Evolutionary conservation across 495 filamentous ascomycete species (phyloP).

Genomic region (Annulohypoxylon stygium): DNA sequence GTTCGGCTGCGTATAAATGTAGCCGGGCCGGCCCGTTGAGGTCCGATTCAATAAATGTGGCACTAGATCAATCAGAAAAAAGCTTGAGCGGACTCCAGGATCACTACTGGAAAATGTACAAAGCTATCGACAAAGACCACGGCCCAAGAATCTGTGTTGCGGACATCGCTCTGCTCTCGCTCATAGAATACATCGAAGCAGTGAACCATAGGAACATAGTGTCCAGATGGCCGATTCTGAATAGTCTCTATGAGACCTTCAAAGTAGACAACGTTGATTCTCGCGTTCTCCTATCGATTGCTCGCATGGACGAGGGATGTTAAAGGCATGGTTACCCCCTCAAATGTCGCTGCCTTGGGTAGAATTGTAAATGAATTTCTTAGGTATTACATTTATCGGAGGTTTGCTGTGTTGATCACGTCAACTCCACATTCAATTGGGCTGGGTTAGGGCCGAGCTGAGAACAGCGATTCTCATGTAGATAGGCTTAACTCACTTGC

Average conservation of each 20-base stretch:
- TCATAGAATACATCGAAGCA: not conserved
- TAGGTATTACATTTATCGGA: not conserved
- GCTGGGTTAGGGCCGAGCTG: not conserved
- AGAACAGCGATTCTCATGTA: not conserved
- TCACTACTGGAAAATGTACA: not conserved
- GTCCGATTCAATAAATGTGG: too few relatives aligned
- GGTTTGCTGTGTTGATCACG: constrained; percentile 7
- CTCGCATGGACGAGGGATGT: not conserved
- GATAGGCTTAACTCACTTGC: not conserved
- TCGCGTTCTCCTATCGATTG: not conserved
- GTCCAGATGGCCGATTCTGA: not conserved
- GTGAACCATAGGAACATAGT: not conserved
- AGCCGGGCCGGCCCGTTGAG: not conserved
- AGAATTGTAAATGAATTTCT: not conserved
- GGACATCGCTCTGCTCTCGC: not conserved
- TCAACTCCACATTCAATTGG: not conserved
- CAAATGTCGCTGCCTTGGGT: too few relatives aligned
- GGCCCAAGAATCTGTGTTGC: too few relatives aligned
- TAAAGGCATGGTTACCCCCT: too few relatives aligned
- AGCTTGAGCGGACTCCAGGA: not conserved
- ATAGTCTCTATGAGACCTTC: not conserved
- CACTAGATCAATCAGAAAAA: not conserved
- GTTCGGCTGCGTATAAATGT: constrained; percentile 28
- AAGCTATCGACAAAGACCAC: too few relatives aligned
- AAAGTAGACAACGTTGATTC: not conserved